Evolutionary conservation across 129 eudicot species (phyloP), one percentile per base, ranked within the genome.

Genomic region (Gnaphalium uliginosum): DNA sequence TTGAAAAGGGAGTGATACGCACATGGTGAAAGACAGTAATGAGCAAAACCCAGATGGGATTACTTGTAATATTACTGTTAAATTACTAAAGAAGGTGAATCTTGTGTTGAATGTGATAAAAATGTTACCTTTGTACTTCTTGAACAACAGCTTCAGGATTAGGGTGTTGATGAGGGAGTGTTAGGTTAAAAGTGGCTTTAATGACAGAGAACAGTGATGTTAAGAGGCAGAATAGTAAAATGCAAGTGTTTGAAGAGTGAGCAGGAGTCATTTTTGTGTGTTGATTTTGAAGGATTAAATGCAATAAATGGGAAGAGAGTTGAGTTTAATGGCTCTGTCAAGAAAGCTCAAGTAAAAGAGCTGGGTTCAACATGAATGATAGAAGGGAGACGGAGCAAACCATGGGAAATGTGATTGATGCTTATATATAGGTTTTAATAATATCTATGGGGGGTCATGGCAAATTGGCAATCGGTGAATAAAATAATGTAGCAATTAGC

Each of bases 101-200:
- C 27, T 32, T 43, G 21, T 54, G 61, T 46, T 46, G 53, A 46
- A 46, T 46, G 18, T 43, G 18, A 67, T 43, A 66, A 75, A 61
- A 25, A 24, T 63, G 27, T 60, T 79, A 93, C 98, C 97, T 90
- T 67, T 85, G 89, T 2, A 90, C 88, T 74, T 93, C 82, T 85
- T 81, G 93, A 80, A 80, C 97, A 33, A 93, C 96, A 80, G 84
- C 80, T 78, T 93, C 98, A 74, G 97, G 98, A 85, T 85, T 48
- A 41, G 98, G 98, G 84, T 86, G 94, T 79, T 89, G 98, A 78
- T 93, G 96, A 46, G 97, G 88, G 68, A 93, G 96, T 8, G 96
- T 86, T 83, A 85, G 89, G 76, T 92, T 92, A 58, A 85, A 70
- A 62, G 83, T 72, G 24, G 90, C 87, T 73, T 46, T 71, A 66